Conservation (phyloP, 2,329 filamentous ascomycete genomes). For the Beauveria rudraprayagi region DNA sequence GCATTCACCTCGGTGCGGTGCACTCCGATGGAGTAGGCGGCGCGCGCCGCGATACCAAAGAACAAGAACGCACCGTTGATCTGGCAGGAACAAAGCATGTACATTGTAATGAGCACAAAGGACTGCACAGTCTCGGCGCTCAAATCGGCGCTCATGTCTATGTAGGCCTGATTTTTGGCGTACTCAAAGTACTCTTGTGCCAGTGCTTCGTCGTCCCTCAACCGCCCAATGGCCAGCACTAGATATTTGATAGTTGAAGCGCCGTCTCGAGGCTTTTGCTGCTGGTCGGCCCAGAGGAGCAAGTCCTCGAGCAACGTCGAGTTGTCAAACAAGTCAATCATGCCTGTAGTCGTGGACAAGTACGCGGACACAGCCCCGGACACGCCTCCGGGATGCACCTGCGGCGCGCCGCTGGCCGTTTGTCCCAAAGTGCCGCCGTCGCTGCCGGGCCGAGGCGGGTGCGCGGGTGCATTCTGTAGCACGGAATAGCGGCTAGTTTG, state of each 20-base stretch:
- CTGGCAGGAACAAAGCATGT: constrained; percentile 47
- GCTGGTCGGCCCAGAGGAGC: constrained; percentile 31
- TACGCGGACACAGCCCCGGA: constrained; percentile 27
- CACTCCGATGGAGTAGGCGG: constrained; percentile 44
- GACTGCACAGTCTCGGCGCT: constrained; percentile 42
- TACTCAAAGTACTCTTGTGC: constrained; percentile 42
- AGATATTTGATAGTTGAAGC: constrained; percentile 39
- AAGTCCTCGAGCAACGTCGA: constrained; percentile 31
- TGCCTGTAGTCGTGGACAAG: constrained; percentile 32
- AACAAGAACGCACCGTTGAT: constrained; percentile 48
- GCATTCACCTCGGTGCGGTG: constrained; percentile 47
- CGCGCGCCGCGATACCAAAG: constrained; percentile 44
- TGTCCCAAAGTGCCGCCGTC: neutral
- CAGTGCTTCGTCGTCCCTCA: constrained; percentile 31
- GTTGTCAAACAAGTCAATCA: constrained; percentile 42
- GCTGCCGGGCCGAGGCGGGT: constrained; percentile 3
- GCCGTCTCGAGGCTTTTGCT: constrained; percentile 26
- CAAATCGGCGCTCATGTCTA: constrained; percentile 36
- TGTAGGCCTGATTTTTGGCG: constrained; percentile 37
- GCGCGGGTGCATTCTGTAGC: constrained; percentile 35
- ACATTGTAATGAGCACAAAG: constrained; percentile 42
- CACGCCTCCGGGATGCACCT: constrained; percentile 21
- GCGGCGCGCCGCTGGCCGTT: constrained; percentile 16
- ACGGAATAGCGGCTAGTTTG: constrained; percentile 42
- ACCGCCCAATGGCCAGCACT: constrained; percentile 41